These are phyloP conservation scores for Myriosclerotinia duriaeana DNA, from an alignment of 2,329 filamentous ascomycete genomes.

Conservation along the genomic window DNA sequence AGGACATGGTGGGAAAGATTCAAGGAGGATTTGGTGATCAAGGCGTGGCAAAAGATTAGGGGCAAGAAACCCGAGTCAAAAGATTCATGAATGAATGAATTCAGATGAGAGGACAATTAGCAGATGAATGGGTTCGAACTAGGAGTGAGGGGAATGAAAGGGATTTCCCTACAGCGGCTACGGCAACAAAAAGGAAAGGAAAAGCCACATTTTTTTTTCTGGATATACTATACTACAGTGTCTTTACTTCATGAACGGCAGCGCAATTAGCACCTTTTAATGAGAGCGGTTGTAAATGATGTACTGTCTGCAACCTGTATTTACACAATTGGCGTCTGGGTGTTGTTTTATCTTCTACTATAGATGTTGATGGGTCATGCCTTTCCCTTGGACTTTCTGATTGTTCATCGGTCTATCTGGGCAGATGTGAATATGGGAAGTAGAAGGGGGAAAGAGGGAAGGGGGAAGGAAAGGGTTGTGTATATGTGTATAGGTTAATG, in stretches of 20 bases:
- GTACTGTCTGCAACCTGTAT: too few species aligned
- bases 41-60: constrained; percentile 63
- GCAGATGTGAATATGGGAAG: not conserved
- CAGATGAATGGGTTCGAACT: constrained; percentile 2
- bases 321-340: too few species aligned
- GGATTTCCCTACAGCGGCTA: constrained; percentile 1
- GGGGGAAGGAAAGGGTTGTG: not conserved
- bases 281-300: constrained; percentile 1
- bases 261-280: constrained; percentile 15
- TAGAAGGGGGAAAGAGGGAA: not conserved
- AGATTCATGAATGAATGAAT: constrained; percentile 1
- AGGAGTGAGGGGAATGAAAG: not conserved
- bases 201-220: constrained; percentile 2
- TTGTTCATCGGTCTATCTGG: too few species aligned
- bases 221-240: constrained; percentile 15
- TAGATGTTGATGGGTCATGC: not conserved
- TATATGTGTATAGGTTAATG: too few species aligned
- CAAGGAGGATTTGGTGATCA: constrained; percentile 58
- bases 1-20: constrained; percentile 76
- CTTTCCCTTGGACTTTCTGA: too few species aligned
- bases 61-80: constrained; percentile 44
- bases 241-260: constrained; percentile 6
- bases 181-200: constrained; percentile 8
- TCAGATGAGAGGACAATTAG: not conserved
- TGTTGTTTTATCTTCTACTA: too few species aligned